These are phyloP conservation scores for Aspergillus fumigatiaffinis DNA, from an alignment of 2,329 filamentous ascomycete species.

Conservation along the genomic window DNA sequence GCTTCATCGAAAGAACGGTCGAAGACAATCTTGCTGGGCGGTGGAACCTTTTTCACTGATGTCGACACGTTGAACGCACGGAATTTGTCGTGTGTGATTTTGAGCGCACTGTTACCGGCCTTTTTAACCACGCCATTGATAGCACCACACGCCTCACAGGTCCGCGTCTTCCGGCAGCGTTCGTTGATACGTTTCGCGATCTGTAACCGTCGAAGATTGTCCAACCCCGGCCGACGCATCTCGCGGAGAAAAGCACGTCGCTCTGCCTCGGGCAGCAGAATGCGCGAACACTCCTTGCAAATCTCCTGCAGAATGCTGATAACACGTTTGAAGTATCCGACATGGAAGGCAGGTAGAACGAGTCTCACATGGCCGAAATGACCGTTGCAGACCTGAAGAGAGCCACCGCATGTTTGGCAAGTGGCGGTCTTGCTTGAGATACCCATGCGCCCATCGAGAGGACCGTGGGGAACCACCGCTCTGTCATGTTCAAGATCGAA, in stretches of 20 bases:
- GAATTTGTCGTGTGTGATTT: slow-evolving; percentile 92
- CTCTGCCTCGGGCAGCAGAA: slow-evolving; percentile 77
- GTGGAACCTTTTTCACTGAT: slow-evolving; percentile 76
- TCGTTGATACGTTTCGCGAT: slow-evolving; percentile 86
- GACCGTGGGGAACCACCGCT: slow-evolving; percentile 73
- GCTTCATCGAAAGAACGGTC: slow-evolving; percentile 81
- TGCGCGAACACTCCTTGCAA: slow-evolving; percentile 87
- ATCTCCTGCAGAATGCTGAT: slow-evolving; percentile 91
- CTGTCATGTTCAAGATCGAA: slow-evolving; percentile 84
- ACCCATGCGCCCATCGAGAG: slow-evolving; percentile 82
- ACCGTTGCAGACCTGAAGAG: slow-evolving; percentile 80
- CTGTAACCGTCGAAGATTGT: slow-evolving; percentile 78
- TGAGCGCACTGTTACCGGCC: slow-evolving; percentile 73
- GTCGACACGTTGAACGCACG: slow-evolving; percentile 83
- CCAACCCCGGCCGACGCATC: slow-evolving; percentile 74
- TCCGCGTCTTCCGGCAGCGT: slow-evolving; percentile 81
- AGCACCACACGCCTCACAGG: slow-evolving; percentile 73
- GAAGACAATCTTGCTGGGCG: slow-evolving; percentile 76
- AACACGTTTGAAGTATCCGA: slow-evolving; percentile 91
- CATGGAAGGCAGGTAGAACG: slow-evolving; percentile 88
- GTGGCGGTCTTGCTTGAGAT: slow-evolving; percentile 77
- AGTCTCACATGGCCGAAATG: slow-evolving; percentile 94
- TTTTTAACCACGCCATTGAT: slow-evolving; percentile 92
- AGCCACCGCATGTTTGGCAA: slow-evolving; percentile 80
- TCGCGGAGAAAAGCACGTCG: slow-evolving; percentile 74